Conservation (phyloP, 352 stramenopile species). For the Saprolegnia parasitica region DNA sequence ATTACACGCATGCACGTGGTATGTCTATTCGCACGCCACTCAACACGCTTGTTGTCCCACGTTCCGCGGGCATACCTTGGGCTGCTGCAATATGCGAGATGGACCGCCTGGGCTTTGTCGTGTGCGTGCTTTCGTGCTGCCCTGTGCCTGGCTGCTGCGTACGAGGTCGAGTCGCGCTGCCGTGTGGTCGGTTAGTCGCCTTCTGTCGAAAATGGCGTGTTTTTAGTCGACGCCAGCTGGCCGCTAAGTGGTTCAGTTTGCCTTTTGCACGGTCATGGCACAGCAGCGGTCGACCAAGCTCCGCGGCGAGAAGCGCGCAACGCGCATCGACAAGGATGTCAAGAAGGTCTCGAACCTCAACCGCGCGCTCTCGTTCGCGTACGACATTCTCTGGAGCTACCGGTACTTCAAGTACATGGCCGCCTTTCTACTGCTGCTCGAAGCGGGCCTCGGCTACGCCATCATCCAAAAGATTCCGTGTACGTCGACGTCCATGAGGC, state of each 20-base stretch:
- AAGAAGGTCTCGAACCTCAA: conserved; percentile 71
- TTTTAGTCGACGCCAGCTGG: too few relatives aligned
- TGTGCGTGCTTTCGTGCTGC: too few relatives aligned
- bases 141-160: too few relatives aligned
- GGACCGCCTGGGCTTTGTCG: too few relatives aligned
- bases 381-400: conserved; percentile 86
- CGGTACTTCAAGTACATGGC: conserved; percentile 72
- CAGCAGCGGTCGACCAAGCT: conserved; percentile 8
- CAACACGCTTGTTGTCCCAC: too few relatives aligned
- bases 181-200: too few relatives aligned
- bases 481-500: conserved; percentile 31
- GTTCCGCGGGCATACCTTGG: too few relatives aligned
- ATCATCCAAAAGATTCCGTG: conserved; percentile 80
- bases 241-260: neutral
- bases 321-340: conserved; percentile 83
- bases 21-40: too few relatives aligned
- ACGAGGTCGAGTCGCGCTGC: too few relatives aligned
- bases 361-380: conserved; percentile 62
- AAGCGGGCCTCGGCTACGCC: conserved; percentile 58
- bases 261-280: neutral
- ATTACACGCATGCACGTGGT: too few relatives aligned
- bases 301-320: conserved; percentile 41
- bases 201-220: too few relatives aligned
- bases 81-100: too few relatives aligned
- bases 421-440: conserved; percentile 45